Conservation (phyloP, 352 stramenopile species). For the Thalassiosira hispida region DNA sequence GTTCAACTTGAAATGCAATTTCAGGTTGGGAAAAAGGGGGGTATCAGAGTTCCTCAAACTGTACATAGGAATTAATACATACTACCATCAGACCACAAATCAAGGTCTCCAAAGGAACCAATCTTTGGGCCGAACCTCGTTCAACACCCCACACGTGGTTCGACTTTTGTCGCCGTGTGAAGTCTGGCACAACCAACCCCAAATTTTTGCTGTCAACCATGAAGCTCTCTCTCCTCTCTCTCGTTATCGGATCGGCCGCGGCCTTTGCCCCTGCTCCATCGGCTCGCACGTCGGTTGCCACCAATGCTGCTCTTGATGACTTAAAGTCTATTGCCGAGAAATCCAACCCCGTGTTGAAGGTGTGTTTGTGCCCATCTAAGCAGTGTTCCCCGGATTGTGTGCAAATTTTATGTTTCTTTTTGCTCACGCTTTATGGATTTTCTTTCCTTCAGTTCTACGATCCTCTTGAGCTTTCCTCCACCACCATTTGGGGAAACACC, state of each 20-base stretch:
- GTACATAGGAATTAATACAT: background rate
- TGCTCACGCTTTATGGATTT: conserved; percentile 31
- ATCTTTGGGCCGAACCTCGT: background rate
- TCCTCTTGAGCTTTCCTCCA: conserved; percentile 69
- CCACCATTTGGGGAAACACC: conserved; percentile 72
- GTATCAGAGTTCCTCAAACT: background rate
- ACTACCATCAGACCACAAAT: background rate
- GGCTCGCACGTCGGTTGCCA: conserved; percentile 23
- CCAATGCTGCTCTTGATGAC: conserved; percentile 51
- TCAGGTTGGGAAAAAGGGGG: background rate
- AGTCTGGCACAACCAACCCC: too few relatives aligned
- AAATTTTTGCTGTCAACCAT: conserved; percentile 27
- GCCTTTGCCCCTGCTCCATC: conserved; percentile 47
- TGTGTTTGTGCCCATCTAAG: conserved; percentile 35
- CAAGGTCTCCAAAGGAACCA: background rate
- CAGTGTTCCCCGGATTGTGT: conserved; percentile 16
- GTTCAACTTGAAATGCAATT: conserved; percentile 1
- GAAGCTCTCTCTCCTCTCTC: conserved; percentile 54
- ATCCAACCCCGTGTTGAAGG: conserved; percentile 69
- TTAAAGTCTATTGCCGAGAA: conserved; percentile 72
- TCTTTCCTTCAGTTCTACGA: conserved; percentile 73
- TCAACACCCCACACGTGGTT: too few relatives aligned
- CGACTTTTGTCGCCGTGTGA: too few relatives aligned
- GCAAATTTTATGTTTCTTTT: background rate
- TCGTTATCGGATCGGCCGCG: conserved; percentile 36